Base-by-base conservation (phyloP, 176 grass and related monocot species). In the Thinopyrum elongatum region DNA sequence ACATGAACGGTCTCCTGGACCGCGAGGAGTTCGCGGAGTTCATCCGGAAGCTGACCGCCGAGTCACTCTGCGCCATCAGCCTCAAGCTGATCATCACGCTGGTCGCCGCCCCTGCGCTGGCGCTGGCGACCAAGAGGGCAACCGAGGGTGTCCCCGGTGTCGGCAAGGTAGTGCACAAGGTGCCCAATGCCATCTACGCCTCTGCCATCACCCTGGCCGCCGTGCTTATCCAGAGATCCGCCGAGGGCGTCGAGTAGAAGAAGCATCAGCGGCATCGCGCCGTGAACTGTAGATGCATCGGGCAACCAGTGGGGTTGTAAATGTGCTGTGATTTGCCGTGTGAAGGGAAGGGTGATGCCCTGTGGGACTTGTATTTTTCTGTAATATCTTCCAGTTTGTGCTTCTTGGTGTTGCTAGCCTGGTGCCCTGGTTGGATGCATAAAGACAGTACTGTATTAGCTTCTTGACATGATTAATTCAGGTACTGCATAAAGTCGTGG, bases 11-110 rank as follows among this genome's bases (percentile, higher is more conserved):
- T 3, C 90, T 92, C 19, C 91, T 98, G 44, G 90, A 98, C 58
- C 93, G 96, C 1, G 96, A 98, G 86, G 93, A 98, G 69, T 98
- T 98, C 15, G 94, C 90, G 2, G 86, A 94, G 85, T 98, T 98
- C 90, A 95, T 98, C 47, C 59, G 81, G 41, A 95, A 95, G 88
- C 85, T 98, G 59, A 98, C 96, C 3, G 84, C 84, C n/a, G 96
- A 98, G 14, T 91, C 96, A 10, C 85, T 95, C 21, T 60, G 83
- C 51, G 26, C 68, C 8, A 92, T 97, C 79, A 98, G 93, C 81
- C 14, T 83, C 26, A 95, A 95, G 85, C 79, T 98, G 30, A 71
- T 87, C n/a, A 82, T 98, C 88, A 86, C 93, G 57, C 78, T 98
- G 66, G 84, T 98, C 0, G 90, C 78, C 10, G 92, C 93, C 51